Evolutionary conservation across 1,139 yeast species (phyloP).

Genomic region (Debaryomyces psychrophilus): DNA sequence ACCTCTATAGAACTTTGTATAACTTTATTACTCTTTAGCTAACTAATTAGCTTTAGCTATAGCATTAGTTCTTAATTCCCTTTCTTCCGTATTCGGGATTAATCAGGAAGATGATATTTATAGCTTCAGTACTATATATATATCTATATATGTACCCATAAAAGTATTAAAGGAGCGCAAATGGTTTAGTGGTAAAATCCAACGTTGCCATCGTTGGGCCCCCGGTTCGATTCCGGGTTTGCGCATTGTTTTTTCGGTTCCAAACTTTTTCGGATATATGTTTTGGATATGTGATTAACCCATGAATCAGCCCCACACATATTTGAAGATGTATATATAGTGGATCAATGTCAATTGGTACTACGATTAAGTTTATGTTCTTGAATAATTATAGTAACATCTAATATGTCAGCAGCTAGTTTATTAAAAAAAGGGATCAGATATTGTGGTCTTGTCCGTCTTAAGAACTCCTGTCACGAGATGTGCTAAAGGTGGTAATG

Average conservation of each 20-base stretch:
- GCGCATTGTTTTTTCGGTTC: constrained; percentile 12
- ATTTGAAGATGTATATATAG: not conserved
- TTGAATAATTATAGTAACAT: not conserved
- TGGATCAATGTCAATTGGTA: not conserved
- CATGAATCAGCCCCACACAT: not conserved
- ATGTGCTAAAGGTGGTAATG: constrained; percentile 40
- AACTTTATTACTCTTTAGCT: not conserved
- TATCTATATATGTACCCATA: not conserved
- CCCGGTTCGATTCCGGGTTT: constrained; percentile 20
- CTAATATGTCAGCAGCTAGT: constrained; percentile 2
- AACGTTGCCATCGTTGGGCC: constrained; percentile 17
- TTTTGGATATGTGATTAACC: constrained; percentile 4
- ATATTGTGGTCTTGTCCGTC: constrained; percentile 41
- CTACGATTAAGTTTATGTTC: not conserved
- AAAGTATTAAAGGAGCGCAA: constrained; percentile 9
- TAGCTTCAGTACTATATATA: no score
- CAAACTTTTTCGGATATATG: not conserved
- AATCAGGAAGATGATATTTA: no score
- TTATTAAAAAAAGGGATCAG: constrained; percentile 29
- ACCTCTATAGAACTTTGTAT: no score
- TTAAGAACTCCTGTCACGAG: constrained; percentile 40
- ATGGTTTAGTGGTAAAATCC: constrained; percentile 18
- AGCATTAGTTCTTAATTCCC: no score
- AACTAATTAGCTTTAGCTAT: no score
- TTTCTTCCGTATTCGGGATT: no score